These are phyloP conservation scores for Starmerella geochares DNA, from an alignment of 805 yeast genomes.

Conservation along the genomic window DNA sequence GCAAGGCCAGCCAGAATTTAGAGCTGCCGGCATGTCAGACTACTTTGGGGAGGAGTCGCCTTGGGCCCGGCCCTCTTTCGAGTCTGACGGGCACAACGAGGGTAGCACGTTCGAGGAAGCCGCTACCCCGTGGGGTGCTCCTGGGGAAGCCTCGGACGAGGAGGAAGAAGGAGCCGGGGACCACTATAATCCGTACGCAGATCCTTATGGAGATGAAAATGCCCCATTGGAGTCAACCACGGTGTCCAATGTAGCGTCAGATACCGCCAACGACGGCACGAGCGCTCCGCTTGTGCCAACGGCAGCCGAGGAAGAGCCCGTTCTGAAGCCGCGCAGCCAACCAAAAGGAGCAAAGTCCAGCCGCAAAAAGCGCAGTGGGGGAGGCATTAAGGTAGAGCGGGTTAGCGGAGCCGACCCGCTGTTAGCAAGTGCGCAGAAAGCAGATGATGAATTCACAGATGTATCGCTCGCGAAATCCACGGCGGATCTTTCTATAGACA, in stretches of 20 bases:
- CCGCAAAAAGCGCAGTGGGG: conserved; percentile 13
- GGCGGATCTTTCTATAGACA: not conserved
- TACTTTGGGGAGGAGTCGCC: conserved; percentile 18
- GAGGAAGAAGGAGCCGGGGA: not conserved
- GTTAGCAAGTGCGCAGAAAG: conserved; percentile 9
- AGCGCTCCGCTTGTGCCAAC: not conserved
- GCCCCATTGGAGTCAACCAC: conserved; percentile 2
- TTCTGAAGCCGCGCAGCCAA: conserved; percentile 2
- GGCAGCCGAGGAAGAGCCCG: conserved; percentile 4
- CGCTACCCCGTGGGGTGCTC: not conserved
- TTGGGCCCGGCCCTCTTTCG: conserved; percentile 12
- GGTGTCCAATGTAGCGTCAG: not conserved
- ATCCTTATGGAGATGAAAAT: conserved; percentile 4
- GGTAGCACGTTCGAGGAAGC: not conserved
- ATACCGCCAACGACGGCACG: not conserved
- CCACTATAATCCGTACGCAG: not conserved
- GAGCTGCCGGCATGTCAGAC: conserved; percentile 11
- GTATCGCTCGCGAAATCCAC: conserved; percentile 4
- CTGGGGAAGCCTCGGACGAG: not conserved
- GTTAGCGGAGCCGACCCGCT: conserved; percentile 16
- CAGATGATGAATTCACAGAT: conserved; percentile 12
- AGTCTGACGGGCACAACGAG: not conserved
- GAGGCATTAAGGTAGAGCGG: conserved; percentile 12
- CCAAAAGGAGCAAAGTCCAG: not conserved
- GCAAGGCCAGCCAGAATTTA: not conserved